These are phyloP conservation scores for Neocatenulostroma microsporum DNA, from an alignment of 2,329 filamentous ascomycete genomes.

Conservation along the genomic window DNA sequence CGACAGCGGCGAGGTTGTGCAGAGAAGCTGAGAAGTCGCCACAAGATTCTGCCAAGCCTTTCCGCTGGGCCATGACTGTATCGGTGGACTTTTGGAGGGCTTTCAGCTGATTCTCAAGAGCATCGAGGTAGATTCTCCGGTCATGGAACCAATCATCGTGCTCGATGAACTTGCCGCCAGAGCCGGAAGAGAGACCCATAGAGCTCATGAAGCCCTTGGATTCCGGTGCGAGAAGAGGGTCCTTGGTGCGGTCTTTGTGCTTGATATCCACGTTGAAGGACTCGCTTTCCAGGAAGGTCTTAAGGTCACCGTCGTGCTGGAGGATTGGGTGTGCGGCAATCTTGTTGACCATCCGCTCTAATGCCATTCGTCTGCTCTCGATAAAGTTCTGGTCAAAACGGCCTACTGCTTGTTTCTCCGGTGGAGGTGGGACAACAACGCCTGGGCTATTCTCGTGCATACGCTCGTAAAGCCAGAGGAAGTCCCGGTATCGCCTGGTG, in stretches of 20 bases:
- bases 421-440: slow-evolving; percentile 87
- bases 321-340: slow-evolving; percentile 80
- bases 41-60: slow-evolving; percentile 86
- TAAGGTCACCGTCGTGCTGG: slow-evolving; percentile 87
- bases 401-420: slow-evolving; percentile 95
- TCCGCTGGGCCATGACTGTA: slow-evolving; percentile 81
- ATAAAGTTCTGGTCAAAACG: slow-evolving; percentile 96
- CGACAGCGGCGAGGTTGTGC: slow-evolving; percentile 85
- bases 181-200: slow-evolving; percentile 48
- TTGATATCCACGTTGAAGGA: slow-evolving; percentile 94
- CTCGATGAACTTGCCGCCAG: slow-evolving; percentile 79
- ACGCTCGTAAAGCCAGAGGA: slow-evolving; percentile 94
- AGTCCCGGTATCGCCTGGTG: slow-evolving; percentile 88
- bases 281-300: slow-evolving; percentile 95
- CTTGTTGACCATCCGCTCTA: slow-evolving; percentile 98
- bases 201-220: slow-evolving; percentile 90
- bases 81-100: slow-evolving; percentile 89
- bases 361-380: slow-evolving; percentile 77
- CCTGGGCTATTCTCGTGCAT: slow-evolving; percentile 92
- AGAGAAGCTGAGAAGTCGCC: slow-evolving; percentile 88
- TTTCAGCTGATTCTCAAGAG: slow-evolving; percentile 78
- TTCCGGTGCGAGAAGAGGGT: slow-evolving; percentile 68
- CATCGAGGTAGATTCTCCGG: slow-evolving; percentile 87
- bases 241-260: slow-evolving; percentile 80
- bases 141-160: slow-evolving; percentile 99